Base-by-base conservation (phyloP, 2,329 filamentous ascomycete species). In the Aspergillus brunneoviolaceus region DNA sequence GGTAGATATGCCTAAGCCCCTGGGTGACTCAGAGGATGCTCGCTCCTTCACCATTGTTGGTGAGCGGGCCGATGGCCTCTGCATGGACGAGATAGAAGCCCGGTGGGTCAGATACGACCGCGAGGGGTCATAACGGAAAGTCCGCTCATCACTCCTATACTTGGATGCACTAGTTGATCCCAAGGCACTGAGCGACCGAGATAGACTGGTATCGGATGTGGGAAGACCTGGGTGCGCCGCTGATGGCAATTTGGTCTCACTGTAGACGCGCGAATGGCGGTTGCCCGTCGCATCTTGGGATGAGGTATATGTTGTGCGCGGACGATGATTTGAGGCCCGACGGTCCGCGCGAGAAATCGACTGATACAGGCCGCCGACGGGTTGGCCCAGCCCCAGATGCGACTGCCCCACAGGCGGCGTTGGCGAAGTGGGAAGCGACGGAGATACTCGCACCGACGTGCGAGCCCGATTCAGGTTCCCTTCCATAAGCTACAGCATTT, bases 391-490 rank as follows among this genome's bases (percentile, higher is more conserved):
- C 55, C 76, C 76, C 50, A 73, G 61, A 10, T 71, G 66, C 10
- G 67, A 68, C 16, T 65, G 65, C n/a, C 62, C 64, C 12, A 67
- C 56, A 27, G 67, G 69, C 6, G 73, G 72, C n/a, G 80, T 79
- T 11, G 80, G 77, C 56, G 79, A 79, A 53, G 80, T 79, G 25
- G 84, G 81, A 6, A 77, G 70, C 12, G 81, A 80, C 9, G 83
- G 81, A 6, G 79, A 79, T 35, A 80, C 77, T 50, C 85, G 81
- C 25, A 91, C 80, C 10, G 89, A 88, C 64, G 85, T 87, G 68
- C 91, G 86, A 31, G 92, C 93, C 62, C 91, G 88, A 59, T 84
- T 88, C 21, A 97, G 81, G 68, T 97, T 97, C 42, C 89, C 92
- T 77, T 97, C 94, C 92, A 97, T 96, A 33, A 91, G 90, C 92